Conservation (phyloP, 352 stramenopile species). For the Globisporangium okanoganense region DNA sequence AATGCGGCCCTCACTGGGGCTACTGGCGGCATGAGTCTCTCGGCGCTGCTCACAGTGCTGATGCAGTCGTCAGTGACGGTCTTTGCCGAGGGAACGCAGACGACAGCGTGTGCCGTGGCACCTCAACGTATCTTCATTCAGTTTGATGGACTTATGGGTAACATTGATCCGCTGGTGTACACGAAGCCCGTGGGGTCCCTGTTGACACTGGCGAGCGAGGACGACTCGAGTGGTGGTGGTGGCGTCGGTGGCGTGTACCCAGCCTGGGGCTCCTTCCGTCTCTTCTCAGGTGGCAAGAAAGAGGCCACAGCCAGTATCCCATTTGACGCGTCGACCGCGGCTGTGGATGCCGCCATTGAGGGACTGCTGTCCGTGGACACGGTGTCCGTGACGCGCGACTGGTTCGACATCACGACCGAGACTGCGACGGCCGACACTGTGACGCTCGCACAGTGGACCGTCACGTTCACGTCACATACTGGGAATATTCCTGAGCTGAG, state of each 20-base stretch:
- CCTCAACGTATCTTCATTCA: conserved; percentile 70
- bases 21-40: conserved; percentile 24
- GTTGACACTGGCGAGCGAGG: conserved; percentile 37
- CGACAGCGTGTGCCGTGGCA: conserved; percentile 41
- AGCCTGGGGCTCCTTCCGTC: conserved; percentile 81
- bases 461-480: conserved; percentile 55
- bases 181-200: conserved; percentile 21
- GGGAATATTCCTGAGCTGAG: conserved; percentile 48
- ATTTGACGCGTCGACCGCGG: conserved; percentile 54
- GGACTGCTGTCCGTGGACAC: conserved; percentile 71
- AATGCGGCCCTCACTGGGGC: conserved; percentile 37
- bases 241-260: conserved; percentile 76
- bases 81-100: conserved; percentile 32
- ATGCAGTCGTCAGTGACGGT: conserved; percentile 38
- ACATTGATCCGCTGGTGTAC: conserved; percentile 50
- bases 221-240: conserved; percentile 53
- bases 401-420: conserved; percentile 58
- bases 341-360: conserved; percentile 72
- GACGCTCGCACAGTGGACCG: conserved; percentile 65
- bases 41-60: conserved; percentile 22
- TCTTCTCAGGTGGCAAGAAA: conserved; percentile 42
- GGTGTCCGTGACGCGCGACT: conserved; percentile 74
- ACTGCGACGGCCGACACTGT: conserved; percentile 22
- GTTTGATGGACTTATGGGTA: conserved; percentile 58
- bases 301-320: conserved; percentile 51